Evolutionary conservation across 1,284 basidiomycete genomes (phyloP).

Genomic region (Macrocystidia cucumis): DNA sequence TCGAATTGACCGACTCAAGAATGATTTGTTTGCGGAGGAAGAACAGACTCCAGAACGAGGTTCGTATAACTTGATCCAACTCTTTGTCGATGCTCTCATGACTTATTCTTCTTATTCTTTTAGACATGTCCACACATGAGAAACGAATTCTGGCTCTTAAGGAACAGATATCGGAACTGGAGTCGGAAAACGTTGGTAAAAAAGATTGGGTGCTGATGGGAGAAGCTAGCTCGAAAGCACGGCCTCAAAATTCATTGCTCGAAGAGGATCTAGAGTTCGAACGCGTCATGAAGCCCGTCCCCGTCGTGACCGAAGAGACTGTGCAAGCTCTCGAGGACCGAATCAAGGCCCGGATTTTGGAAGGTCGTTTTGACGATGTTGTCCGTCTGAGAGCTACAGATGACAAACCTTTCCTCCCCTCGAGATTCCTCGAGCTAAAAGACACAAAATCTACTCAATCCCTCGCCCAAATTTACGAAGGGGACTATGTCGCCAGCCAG

Average conservation of each 20-base stretch:
- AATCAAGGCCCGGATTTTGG: slow-evolving; percentile 88
- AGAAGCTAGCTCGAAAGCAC: slow-evolving; percentile 75
- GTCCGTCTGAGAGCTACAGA: slow-evolving; percentile 73
- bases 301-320: slow-evolving; percentile 85
- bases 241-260: slow-evolving; percentile 89
- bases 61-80: too few species aligned
- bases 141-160: slow-evolving; percentile 51
- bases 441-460: slow-evolving; percentile 86
- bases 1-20: slow-evolving; percentile 53
- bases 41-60: slow-evolving; percentile 35
- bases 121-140: slow-evolving; percentile 54
- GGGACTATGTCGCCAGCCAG: slow-evolving; percentile 74
- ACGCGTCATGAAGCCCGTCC: slow-evolving; percentile 79
- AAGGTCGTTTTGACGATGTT: slow-evolving; percentile 88
- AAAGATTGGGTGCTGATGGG: slow-evolving; percentile 92
- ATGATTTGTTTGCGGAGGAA: slow-evolving; percentile 65
- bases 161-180: slow-evolving; percentile 64
- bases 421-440: slow-evolving; percentile 83
- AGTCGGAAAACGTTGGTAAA: slow-evolving; percentile 62
- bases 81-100: neutral
- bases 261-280: slow-evolving; percentile 97
- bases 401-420: slow-evolving; percentile 87
- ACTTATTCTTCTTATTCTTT: slow-evolving; percentile 5
- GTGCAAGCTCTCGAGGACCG: slow-evolving; percentile 83
- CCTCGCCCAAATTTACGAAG: slow-evolving; percentile 94